Evolutionary conservation across 208 protist species (phyloP).

Genomic region (Crithidia brevicula): DNA sequence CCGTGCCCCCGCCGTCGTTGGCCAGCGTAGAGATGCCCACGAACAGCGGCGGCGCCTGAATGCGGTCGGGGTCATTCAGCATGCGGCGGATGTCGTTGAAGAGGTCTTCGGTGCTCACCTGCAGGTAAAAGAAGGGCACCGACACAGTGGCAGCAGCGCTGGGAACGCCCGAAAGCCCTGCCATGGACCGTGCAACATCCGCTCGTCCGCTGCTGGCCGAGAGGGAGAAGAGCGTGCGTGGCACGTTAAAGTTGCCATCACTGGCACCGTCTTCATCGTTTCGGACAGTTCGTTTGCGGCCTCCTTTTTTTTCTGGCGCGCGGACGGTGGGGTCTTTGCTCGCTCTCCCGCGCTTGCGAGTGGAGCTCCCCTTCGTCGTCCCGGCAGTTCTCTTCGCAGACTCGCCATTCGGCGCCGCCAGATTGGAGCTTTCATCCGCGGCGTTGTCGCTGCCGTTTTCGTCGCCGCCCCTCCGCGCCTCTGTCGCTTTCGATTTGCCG

Average conservation of each 20-base stretch:
- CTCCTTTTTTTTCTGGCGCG: neutral
- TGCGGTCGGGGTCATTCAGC: conserved; percentile 80
- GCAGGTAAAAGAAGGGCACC: conserved; percentile 44
- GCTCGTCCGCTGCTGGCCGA: conserved; percentile 3
- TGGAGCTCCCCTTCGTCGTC: conserved; percentile 2
- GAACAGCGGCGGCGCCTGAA: conserved; percentile 84
- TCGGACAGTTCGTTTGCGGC: conserved; percentile 13
- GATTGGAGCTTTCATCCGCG: neutral
- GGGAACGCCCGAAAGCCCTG: conserved; percentile 13
- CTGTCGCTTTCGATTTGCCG: neutral
- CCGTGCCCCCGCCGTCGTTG: neutral
- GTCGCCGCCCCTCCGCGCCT: neutral
- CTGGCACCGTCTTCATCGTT: neutral
- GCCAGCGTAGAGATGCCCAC: conserved; percentile 47
- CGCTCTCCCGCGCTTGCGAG: conserved; percentile 8
- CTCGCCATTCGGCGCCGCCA: neutral
- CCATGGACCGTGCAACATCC: neutral
- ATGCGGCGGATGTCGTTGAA: conserved; percentile 51
- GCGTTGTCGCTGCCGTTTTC: neutral
- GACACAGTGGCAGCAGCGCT: conserved; percentile 20
- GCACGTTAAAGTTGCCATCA: conserved; percentile 1
- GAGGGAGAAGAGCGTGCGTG: conserved; percentile 57
- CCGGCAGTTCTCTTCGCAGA: neutral
- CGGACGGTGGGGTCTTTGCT: neutral
- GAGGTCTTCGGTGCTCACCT: conserved; percentile 40